These are phyloP conservation scores for Cruciata laevipes DNA, from an alignment of 257 asterid species.

Conservation along the genomic window DNA sequence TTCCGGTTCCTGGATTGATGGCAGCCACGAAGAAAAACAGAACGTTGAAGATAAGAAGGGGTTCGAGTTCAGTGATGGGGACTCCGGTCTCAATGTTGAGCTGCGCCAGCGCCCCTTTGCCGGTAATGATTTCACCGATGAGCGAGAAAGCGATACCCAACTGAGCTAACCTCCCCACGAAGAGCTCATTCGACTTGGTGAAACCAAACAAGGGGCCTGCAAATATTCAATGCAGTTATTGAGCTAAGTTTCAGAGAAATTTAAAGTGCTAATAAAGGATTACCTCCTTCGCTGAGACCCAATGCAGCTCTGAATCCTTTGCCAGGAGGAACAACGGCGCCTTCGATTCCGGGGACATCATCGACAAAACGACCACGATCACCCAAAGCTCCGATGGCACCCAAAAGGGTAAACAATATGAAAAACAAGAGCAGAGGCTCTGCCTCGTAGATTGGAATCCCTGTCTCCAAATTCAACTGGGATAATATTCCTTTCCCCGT, in stretches of 20 bases:
- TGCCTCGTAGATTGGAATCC: conserved; percentile 73
- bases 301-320: conserved; percentile 57
- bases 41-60: conserved; percentile 74
- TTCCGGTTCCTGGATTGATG: conserved; percentile 86
- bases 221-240: not conserved
- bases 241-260: too few relatives aligned
- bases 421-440: conserved; percentile 67
- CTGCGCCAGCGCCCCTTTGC: conserved; percentile 94
- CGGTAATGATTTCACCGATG: conserved; percentile 85
- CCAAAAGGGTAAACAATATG: conserved; percentile 83
- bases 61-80: conserved; percentile 78
- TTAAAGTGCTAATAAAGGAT: too few relatives aligned
- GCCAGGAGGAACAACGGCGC: conserved; percentile 74
- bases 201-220: conserved; percentile 86
- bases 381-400: conserved; percentile 96
- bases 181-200: conserved; percentile 87
- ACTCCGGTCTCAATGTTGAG: conserved; percentile 87
- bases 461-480: conserved; percentile 85
- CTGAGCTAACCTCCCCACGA: conserved; percentile 94
- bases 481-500: conserved; percentile 88
- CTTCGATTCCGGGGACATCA: conserved; percentile 62
- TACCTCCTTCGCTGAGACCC: conserved; percentile 66
- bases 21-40: conserved; percentile 90
- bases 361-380: conserved; percentile 89
- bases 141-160: conserved; percentile 85